A percentile compares a stretch with the other conserved stretches of the same genome.
Evolutionary conservation across 2,329 filamentous ascomycete genomes (phyloP).

Genomic region (Apiospora arundinis): DNA sequence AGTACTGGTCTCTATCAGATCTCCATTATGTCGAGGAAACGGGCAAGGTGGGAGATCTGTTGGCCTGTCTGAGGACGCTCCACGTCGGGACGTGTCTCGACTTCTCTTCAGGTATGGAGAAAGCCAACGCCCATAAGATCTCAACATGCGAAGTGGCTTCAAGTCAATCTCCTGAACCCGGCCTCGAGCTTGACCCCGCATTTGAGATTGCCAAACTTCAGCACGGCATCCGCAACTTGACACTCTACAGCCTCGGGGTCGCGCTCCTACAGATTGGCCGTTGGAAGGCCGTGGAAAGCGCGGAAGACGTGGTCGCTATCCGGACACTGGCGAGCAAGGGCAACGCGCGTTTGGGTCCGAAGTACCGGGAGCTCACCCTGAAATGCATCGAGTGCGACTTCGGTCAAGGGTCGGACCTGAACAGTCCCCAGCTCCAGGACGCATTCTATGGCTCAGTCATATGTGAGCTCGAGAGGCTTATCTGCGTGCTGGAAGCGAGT

Average conservation of each 20-base stretch:
- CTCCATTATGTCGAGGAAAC: not conserved
- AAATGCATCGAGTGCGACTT: conserved; percentile 27
- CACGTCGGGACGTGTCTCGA: not conserved
- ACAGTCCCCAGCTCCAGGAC: conserved; percentile 21
- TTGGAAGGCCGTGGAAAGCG: conserved; percentile 15
- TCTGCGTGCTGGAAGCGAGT: not conserved
- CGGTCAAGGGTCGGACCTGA: conserved; percentile 23
- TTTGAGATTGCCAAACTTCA: not conserved
- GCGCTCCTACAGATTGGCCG: conserved; percentile 28
- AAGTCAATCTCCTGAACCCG: too few species aligned
- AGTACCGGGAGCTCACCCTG: conserved; percentile 23
- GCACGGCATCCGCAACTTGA: conserved; percentile 27
- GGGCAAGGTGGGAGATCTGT: not conserved
- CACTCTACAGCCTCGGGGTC: conserved; percentile 26
- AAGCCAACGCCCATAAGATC: not conserved
- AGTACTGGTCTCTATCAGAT: not conserved
- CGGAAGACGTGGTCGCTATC: conserved; percentile 23
- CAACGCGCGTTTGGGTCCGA: conserved; percentile 20
- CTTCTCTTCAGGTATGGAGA: not conserved
- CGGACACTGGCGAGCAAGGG: conserved; percentile 10
- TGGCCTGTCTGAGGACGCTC: not conserved
- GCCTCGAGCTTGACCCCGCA: too few species aligned
- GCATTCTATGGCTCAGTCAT: conserved; percentile 24
- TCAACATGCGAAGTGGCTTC: too few species aligned
- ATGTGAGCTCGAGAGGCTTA: conserved; percentile 24